phyloP scores from a whole-genome alignment of 2,329 filamentous ascomycete genomes.

The Calonectria honghensis region DNA sequence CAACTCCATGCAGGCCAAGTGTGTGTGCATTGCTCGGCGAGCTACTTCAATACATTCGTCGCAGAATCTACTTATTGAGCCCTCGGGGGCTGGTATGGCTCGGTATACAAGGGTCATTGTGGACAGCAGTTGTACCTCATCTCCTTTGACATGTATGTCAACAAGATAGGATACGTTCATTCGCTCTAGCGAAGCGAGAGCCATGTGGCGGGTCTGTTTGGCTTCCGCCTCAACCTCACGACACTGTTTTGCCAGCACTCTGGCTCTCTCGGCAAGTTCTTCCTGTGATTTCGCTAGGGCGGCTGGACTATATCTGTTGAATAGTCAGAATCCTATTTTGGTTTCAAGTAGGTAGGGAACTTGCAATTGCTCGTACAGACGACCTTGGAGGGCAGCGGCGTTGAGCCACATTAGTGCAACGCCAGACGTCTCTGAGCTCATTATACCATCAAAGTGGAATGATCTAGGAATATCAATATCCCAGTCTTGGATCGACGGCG shows the following conservation, averaged over 20 bases:
- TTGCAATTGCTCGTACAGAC: constrained; percentile 73
- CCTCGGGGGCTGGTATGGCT: constrained; percentile 68
- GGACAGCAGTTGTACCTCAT: constrained; percentile 69
- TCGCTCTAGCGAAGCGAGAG: constrained; percentile 61
- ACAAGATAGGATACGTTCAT: constrained; percentile 64
- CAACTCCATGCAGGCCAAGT: constrained; percentile 67
- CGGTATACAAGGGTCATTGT: constrained; percentile 72
- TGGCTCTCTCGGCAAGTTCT: constrained; percentile 64
- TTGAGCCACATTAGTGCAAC: constrained; percentile 74
- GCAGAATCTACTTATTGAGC: constrained; percentile 66
- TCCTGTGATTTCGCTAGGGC: constrained; percentile 64
- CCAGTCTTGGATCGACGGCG: constrained; percentile 75
- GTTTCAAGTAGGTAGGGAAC: constrained; percentile 28
- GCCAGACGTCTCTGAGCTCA: constrained; percentile 55
- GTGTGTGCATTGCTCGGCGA: constrained; percentile 67
- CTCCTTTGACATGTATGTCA: constrained; percentile 66
- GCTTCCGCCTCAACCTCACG: constrained; percentile 61
- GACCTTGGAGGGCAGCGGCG: constrained; percentile 73
- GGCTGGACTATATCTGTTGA: constrained; percentile 69
- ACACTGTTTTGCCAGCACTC: constrained; percentile 62
- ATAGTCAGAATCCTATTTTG: constrained; percentile 30
- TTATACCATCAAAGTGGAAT: constrained; percentile 65
- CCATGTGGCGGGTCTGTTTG: constrained; percentile 59
- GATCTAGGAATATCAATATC: constrained; percentile 72
- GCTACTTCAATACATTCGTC: constrained; percentile 70